A percentile compares a stretch with the other conserved stretches of the same genome.
phyloP scores from a whole-genome alignment of 148 eudicot genomes.

The Silene uniflora region DNA sequence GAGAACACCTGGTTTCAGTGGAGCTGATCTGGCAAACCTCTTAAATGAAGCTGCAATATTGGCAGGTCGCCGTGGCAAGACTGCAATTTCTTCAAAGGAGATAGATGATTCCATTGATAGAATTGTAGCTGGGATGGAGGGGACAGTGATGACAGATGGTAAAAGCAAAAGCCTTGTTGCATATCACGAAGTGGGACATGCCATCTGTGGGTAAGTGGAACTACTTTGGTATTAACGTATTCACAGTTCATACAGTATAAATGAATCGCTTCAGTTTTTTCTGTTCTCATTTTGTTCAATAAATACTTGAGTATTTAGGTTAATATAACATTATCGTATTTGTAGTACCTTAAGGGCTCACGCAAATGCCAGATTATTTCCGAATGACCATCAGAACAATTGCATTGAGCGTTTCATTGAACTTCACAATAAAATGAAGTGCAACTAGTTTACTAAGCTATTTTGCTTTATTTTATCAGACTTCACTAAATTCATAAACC shows the following conservation, averaged over 20 bases:
- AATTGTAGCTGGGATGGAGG: slow-evolving; percentile 98
- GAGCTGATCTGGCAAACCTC: slow-evolving; percentile 97
- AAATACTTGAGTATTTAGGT: not conserved
- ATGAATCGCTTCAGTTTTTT: not conserved
- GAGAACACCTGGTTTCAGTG: slow-evolving; percentile 98
- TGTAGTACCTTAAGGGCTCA: too few species aligned
- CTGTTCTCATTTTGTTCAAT: not conserved
- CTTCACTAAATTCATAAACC: too few species aligned
- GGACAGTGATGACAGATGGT: slow-evolving; percentile 96
- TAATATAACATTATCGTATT: not conserved
- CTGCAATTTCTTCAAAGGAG: slow-evolving; percentile 81
- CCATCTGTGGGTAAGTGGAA: slow-evolving; percentile 83
- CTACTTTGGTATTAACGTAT: not conserved
- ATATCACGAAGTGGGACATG: slow-evolving; percentile 97
- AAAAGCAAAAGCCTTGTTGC: slow-evolving; percentile 98
- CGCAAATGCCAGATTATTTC: too few species aligned
- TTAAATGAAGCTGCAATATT: slow-evolving; percentile 94
- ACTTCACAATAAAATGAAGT: too few species aligned
- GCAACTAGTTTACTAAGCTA: too few species aligned
- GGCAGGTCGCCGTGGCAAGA: slow-evolving; percentile 90
- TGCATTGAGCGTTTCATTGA: too few species aligned
- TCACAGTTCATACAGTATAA: not conserved
- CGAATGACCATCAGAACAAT: too few species aligned
- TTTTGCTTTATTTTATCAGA: too few species aligned
- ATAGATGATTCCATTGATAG: slow-evolving; percentile 95